Evolutionary conservation across 345 rosid genomes (phyloP), one percentile per base, ranked within the genome.

Genomic region (Gossypium longicalyx): DNA sequence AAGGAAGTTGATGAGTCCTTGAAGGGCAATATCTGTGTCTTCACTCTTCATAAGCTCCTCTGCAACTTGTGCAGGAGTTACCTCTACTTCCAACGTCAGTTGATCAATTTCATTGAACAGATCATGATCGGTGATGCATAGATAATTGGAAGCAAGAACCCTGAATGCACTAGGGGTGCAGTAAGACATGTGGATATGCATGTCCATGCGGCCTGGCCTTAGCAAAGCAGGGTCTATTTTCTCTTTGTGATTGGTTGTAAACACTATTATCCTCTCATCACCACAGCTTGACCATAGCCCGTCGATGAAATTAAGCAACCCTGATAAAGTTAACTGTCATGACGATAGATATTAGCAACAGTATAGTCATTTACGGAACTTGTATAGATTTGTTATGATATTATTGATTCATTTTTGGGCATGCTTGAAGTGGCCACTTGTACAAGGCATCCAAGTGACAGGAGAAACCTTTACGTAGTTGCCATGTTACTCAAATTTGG

Each of bases 261-360:
- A 83, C 7, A 83, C 75, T 20, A 82, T 38, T 15, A 81, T 65
- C 66, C 85, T 81, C 72, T 85, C 86, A 43, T 79, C 86, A 41
- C 81, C 82, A 44, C 81, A 81, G 54, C 86, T 82, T 62, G 88
- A 85, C 85, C 88, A 83, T 1, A 85, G 23, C 52, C 85, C 85
- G 66, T 85, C 86, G 2, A 83, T 80, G 72, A 81, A 77, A 75
- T 83, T 86, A 15, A 83, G 54, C 16, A 86, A 75, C 64, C 85
- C 89, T 0, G 85, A 83, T 12, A 45, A 45, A 12, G 70, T 66
- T 2, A 66, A 12, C 53, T 45, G 70, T 66, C 70, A 66, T 12
- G 16, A 43, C 4, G 25, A 45, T 45, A 45, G 34, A 15, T 13
- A 43, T 4, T 11, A 19, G 22, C 17, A 12, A 66, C 53, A 66